Conservation (phyloP, 2,329 filamentous ascomycete genomes). For the Alternaria dauci region DNA sequence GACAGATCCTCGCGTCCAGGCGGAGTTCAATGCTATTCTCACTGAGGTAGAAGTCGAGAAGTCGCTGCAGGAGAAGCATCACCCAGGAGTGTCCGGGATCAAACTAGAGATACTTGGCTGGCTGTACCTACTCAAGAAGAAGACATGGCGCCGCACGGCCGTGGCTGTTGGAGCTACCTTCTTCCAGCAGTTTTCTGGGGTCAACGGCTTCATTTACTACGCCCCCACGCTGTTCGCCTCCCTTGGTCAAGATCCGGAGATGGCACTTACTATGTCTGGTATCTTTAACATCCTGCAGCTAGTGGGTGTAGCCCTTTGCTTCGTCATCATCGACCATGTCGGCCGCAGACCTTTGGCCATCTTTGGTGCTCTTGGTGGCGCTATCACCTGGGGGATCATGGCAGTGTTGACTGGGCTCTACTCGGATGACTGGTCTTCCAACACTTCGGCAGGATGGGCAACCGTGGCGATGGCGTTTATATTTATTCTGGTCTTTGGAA, state of each 20-base stretch:
- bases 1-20: neutral
- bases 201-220: constrained; percentile 63
- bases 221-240: constrained; percentile 61
- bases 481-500: constrained; percentile 5
- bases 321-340: constrained; percentile 22
- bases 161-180: constrained; percentile 46
- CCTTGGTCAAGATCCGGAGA: constrained; percentile 51
- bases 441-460: constrained; percentile 10
- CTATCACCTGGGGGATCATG: constrained; percentile 60
- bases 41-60: neutral
- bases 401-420: neutral
- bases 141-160: constrained; percentile 48
- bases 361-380: constrained; percentile 23
- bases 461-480: constrained; percentile 11
- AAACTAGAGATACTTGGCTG: constrained; percentile 54
- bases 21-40: neutral
- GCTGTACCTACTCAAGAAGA: constrained; percentile 57
- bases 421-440: constrained; percentile 2
- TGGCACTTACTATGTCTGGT: constrained; percentile 38
- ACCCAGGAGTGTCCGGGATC: constrained; percentile 27
- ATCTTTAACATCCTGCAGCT: constrained; percentile 13
- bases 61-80: neutral
- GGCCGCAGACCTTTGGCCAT: constrained; percentile 21
- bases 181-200: constrained; percentile 51
- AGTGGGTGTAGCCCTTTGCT: constrained; percentile 12